Conservation (phyloP, 2,329 filamentous ascomycete species). For the Fusarium annulatum region DNA sequence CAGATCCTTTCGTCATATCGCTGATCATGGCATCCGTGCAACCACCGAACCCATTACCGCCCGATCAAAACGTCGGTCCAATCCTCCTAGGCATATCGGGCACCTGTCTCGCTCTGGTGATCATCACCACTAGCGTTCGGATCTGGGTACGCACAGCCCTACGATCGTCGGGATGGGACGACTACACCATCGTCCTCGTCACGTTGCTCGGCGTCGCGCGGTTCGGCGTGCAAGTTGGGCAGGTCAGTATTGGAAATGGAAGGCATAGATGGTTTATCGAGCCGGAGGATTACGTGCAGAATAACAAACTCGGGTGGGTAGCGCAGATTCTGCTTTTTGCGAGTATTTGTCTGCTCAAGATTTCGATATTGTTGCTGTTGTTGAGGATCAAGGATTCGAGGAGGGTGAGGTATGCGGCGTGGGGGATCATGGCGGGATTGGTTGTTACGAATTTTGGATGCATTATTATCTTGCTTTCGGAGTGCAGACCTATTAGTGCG, state of each 20-base stretch:
- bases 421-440: constrained; percentile 47
- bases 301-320: constrained; percentile 54
- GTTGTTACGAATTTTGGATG: constrained; percentile 48
- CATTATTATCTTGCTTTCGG: constrained; percentile 49
- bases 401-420: constrained; percentile 47
- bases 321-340: constrained; percentile 55
- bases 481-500: constrained; percentile 46
- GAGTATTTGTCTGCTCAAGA: constrained; percentile 54
- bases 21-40: constrained; percentile 23
- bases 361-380: constrained; percentile 55
- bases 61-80: constrained; percentile 50
- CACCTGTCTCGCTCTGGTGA: constrained; percentile 47
- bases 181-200: constrained; percentile 50
- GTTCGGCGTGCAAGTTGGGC: constrained; percentile 49
- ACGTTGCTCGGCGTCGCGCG: constrained; percentile 47
- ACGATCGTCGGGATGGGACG: constrained; percentile 52
- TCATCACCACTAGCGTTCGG: constrained; percentile 48
- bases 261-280: constrained; percentile 52
- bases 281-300: constrained; percentile 46
- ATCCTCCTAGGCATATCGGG: constrained; percentile 48
- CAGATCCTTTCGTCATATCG: neutral
- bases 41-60: constrained; percentile 48
- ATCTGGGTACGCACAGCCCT: constrained; percentile 47
- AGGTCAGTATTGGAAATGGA: constrained; percentile 52
- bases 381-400: constrained; percentile 54